These are phyloP conservation scores for Eucalyptus sp. DNA, from an alignment of 345 rosid species.

Conservation along the genomic window DNA sequence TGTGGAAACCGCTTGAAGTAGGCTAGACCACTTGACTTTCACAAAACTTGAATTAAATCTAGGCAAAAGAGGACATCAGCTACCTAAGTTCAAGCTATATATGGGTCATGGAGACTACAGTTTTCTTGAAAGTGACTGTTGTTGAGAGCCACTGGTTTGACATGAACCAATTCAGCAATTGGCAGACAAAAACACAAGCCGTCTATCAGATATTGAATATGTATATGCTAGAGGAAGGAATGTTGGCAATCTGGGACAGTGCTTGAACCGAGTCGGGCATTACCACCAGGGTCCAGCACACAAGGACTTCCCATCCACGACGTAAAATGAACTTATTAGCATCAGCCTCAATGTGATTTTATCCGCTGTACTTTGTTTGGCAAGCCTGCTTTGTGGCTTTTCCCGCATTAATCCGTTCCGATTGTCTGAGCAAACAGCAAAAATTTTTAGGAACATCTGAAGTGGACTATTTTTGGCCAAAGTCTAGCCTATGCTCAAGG, in stretches of 20 bases:
- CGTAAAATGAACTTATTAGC: not conserved
- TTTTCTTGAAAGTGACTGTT: not conserved
- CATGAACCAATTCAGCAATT: not conserved
- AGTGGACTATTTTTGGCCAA: too few species aligned
- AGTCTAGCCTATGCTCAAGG: too few species aligned
- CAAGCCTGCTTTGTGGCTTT: too few species aligned
- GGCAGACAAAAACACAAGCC: not conserved
- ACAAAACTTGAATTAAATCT: too few species aligned
- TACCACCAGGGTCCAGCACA: not conserved
- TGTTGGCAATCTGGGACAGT: not conserved
- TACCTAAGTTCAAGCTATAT: not conserved
- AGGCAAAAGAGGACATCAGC: not conserved
- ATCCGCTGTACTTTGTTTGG: too few species aligned
- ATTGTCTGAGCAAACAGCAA: too few species aligned
- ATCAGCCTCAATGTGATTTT: too few species aligned
- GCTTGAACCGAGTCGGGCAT: not conserved
- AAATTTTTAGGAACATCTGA: too few species aligned
- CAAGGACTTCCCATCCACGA: not conserved
- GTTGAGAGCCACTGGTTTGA: not conserved
- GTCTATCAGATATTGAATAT: not conserved
- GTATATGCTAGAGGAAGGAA: not conserved
- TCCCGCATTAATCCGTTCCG: too few species aligned
- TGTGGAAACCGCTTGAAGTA: too few species aligned
- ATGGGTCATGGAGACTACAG: not conserved
- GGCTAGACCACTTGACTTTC: too few species aligned